Evolutionary conservation across 345 rosid genomes (phyloP).

Genomic region (Citrus trifoliata): DNA sequence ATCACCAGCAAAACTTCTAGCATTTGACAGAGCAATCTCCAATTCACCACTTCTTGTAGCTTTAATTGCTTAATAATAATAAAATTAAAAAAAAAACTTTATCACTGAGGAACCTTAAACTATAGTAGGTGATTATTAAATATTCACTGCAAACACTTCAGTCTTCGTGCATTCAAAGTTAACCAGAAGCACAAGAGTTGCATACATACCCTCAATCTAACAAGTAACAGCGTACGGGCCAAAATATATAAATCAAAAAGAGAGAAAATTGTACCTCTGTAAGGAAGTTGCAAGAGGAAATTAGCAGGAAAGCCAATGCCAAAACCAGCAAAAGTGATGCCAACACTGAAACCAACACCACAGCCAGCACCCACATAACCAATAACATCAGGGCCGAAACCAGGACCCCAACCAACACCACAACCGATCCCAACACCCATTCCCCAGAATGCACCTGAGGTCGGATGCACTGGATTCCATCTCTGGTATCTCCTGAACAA

Average conservation of each 20-base stretch:
- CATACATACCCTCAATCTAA: too few relatives aligned
- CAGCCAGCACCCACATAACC: conserved; percentile 95
- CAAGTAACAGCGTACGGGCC: too few relatives aligned
- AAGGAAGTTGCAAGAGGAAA: conserved; percentile 50
- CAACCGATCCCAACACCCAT: conserved; percentile 93
- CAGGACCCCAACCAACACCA: conserved; percentile 98
- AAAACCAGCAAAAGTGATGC: conserved; percentile 75
- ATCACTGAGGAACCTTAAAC: not conserved
- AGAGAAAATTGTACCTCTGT: conserved; percentile 37
- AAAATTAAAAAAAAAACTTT: too few relatives aligned
- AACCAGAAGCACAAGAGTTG: too few relatives aligned
- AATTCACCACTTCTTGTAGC: conserved; percentile 45
- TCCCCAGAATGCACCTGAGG: conserved; percentile 90
- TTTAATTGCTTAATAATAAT: conserved; percentile 28
- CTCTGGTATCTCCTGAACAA: conserved; percentile 70
- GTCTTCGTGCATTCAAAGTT: too few relatives aligned
- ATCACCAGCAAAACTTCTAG: conserved; percentile 16
- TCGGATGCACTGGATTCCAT: conserved; percentile 95
- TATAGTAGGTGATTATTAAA: not conserved
- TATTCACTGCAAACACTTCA: too few relatives aligned
- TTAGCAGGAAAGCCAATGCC: conserved; percentile 93
- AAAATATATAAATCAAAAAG: too few relatives aligned
- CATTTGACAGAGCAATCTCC: conserved; percentile 28
- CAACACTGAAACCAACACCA: conserved; percentile 87
- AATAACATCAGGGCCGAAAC: conserved; percentile 89